A percentile compares a stretch with the other conserved stretches of the same genome.
These are phyloP conservation scores for Artemisia annua DNA, from an alignment of 129 eudicot species.

Conservation along the genomic window DNA sequence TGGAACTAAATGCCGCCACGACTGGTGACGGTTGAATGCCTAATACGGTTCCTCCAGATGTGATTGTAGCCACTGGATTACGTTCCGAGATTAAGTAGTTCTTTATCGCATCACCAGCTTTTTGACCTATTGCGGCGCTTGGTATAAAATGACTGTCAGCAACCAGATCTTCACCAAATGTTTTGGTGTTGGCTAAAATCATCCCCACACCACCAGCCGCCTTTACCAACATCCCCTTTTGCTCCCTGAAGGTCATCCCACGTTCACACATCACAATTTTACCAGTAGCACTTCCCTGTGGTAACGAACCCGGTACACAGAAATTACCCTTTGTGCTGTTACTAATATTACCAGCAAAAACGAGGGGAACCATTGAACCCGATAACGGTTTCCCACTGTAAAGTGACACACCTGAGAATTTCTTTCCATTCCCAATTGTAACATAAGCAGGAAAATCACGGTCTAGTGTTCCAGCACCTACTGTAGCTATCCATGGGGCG, in stretches of 20 bases:
- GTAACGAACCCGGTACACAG: slow-evolving; percentile 53
- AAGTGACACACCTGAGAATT: slow-evolving; percentile 53
- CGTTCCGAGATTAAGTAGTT: slow-evolving; percentile 40
- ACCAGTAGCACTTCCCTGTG: slow-evolving; percentile 49
- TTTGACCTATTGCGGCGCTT: slow-evolving; percentile 50
- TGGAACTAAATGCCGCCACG: slow-evolving; percentile 58
- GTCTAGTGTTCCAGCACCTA: slow-evolving; percentile 71
- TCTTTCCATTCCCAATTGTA: slow-evolving; percentile 51
- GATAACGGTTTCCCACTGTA: slow-evolving; percentile 56
- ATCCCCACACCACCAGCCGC: slow-evolving; percentile 80
- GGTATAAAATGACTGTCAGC: slow-evolving; percentile 81
- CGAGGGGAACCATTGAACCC: slow-evolving; percentile 38
- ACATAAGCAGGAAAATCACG: slow-evolving; percentile 65
- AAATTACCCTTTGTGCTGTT: slow-evolving; percentile 38
- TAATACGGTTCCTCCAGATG: slow-evolving; percentile 52
- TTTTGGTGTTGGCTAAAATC: slow-evolving; percentile 63
- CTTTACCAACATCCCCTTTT: slow-evolving; percentile 68
- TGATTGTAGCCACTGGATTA: slow-evolving; percentile 47
- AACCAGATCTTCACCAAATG: slow-evolving; percentile 68
- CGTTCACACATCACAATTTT: slow-evolving; percentile 84
- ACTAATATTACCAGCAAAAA: slow-evolving; percentile 53
- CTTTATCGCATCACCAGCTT: slow-evolving; percentile 53
- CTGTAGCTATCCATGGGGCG: slow-evolving; percentile 81
- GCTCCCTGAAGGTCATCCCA: slow-evolving; percentile 52
- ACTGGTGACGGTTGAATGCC: slow-evolving; percentile 77